Evolutionary conservation across 1,284 basidiomycete species (phyloP).

Genomic region (Pseudozyma tsukubaensis): DNA sequence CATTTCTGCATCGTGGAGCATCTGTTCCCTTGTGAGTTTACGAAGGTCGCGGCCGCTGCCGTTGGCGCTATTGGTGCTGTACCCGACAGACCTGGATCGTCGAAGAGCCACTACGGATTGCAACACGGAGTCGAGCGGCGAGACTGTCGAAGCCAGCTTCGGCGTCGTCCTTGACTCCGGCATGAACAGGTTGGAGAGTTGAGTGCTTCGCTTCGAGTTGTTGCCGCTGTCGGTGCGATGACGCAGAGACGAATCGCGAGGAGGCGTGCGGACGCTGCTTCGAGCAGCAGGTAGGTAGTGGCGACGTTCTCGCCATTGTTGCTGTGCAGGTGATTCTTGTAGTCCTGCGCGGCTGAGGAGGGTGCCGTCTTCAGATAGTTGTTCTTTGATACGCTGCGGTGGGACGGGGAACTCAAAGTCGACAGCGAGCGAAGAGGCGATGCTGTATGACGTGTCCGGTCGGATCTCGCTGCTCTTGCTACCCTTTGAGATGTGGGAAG

Average conservation of each 20-base stretch:
- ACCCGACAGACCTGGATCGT: conserved; percentile 23
- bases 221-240: conserved; percentile 6
- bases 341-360: conserved; percentile 39
- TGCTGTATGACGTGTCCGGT: conserved; percentile 36
- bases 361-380: conserved; percentile 49
- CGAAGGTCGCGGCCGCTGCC: conserved; percentile 11
- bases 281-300: conserved; percentile 5
- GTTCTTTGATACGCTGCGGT: conserved; percentile 41
- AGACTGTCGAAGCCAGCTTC: conserved; percentile 8
- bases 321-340: conserved; percentile 22
- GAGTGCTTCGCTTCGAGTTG: neutral
- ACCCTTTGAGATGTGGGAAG: conserved; percentile 3
- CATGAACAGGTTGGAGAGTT: conserved; percentile 8
- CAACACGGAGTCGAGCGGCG: conserved; percentile 19
- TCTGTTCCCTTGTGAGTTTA: conserved; percentile 18
- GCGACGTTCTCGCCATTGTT: conserved; percentile 19
- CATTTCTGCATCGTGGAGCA: conserved; percentile 7
- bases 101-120: conserved; percentile 10
- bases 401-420: conserved; percentile 52
- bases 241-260: conserved; percentile 31
- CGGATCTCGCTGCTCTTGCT: conserved; percentile 8
- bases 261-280: conserved; percentile 4
- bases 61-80: neutral
- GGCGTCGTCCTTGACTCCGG: conserved; percentile 19
- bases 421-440: conserved; percentile 37